Evolutionary conservation across 495 filamentous ascomycete genomes (phyloP).

Genomic region (Saxophila tyrrhenica): DNA sequence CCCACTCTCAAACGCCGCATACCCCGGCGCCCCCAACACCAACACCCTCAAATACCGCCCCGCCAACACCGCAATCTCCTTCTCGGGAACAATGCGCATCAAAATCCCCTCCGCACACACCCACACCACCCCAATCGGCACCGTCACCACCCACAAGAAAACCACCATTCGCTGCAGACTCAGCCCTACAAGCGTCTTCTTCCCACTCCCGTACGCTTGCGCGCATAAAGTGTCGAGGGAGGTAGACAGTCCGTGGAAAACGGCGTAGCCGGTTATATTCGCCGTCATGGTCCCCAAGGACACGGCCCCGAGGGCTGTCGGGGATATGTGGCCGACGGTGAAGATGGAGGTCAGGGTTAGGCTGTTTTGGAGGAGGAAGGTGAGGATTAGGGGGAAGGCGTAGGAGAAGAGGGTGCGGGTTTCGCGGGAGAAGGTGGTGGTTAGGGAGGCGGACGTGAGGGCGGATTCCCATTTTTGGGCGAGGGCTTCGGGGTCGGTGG

Average conservation of each 20-base stretch:
- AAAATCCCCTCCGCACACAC: conserved; percentile 45
- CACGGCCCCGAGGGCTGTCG: conserved; percentile 52
- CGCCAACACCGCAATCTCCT: conserved; percentile 49
- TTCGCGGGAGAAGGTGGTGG: conserved; percentile 78
- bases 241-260: conserved; percentile 60
- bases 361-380: conserved; percentile 62
- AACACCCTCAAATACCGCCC: conserved; percentile 57
- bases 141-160: conserved; percentile 49
- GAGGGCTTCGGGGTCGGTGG: conserved; percentile 24
- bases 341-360: conserved; percentile 59
- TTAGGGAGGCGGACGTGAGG: conserved; percentile 57
- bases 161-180: conserved; percentile 60
- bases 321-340: conserved; percentile 52
- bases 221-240: conserved; percentile 63
- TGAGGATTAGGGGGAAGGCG: conserved; percentile 50
- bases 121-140: conserved; percentile 55
- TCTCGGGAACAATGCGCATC: conserved; percentile 46
- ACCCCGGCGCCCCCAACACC: conserved; percentile 54
- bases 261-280: conserved; percentile 59
- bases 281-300: conserved; percentile 61
- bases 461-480: conserved; percentile 66
- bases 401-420: conserved; percentile 54
- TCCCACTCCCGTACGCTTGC: conserved; percentile 62
- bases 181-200: conserved; percentile 55
- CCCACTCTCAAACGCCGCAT: conserved; percentile 55